phyloP scores from a whole-genome alignment of 768 basidiomycete species.

The Macrolepiota fuliginosa region DNA sequence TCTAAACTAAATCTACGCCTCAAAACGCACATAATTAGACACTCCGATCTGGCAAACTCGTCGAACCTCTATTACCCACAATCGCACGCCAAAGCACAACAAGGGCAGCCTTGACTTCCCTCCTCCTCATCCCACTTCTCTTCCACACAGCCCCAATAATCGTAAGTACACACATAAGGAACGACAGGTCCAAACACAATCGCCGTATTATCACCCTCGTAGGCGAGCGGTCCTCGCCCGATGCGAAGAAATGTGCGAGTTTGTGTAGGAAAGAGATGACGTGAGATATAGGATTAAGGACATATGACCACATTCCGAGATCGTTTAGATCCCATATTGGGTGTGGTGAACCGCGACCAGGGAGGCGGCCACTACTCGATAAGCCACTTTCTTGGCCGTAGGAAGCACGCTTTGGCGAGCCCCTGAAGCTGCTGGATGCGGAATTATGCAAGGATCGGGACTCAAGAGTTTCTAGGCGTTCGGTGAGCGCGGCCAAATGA shows the following conservation, averaged over 20 bases:
- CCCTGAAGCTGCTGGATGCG: conserved; percentile 33
- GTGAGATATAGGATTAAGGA: conserved; percentile 62
- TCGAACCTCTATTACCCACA: conserved; percentile 46
- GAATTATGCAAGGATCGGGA: conserved; percentile 41
- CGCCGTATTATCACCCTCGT: conserved; percentile 67
- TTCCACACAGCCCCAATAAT: conserved; percentile 60
- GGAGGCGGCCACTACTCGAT: not conserved
- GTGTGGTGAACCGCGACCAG: conserved; percentile 41
- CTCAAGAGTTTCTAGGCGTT: conserved; percentile 76
- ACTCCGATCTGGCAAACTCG: conserved; percentile 50
- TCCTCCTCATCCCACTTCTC: conserved; percentile 63
- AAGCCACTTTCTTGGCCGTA: conserved; percentile 1
- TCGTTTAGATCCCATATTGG: conserved; percentile 73
- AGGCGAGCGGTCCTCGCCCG: conserved; percentile 61
- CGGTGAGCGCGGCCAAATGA: conserved; percentile 77
- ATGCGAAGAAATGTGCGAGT: conserved; percentile 56
- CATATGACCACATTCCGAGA: conserved; percentile 78
- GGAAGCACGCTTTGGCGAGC: conserved; percentile 11
- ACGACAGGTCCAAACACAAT: conserved; percentile 75
- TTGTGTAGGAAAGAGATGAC: conserved; percentile 47
- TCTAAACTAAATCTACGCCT: not conserved
- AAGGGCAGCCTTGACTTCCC: conserved; percentile 67
- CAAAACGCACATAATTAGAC: conserved; percentile 26
- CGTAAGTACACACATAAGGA: conserved; percentile 64
- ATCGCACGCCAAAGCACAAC: conserved; percentile 69